Conservation (phyloP, 2,329 filamentous ascomycete species). For the Aspergillus sojae region DNA sequence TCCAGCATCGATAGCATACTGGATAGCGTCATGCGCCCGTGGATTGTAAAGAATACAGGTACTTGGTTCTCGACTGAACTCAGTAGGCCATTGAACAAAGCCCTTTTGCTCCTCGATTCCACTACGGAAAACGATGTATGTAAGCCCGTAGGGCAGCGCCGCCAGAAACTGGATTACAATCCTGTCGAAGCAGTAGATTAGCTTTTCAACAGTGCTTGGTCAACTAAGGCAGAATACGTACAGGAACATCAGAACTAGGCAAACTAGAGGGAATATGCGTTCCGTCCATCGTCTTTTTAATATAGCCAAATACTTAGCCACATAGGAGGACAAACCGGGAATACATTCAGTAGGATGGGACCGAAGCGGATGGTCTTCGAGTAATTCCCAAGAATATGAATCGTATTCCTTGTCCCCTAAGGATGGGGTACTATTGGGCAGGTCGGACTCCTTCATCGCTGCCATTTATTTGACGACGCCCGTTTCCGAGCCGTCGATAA, state of each 20-base stretch:
- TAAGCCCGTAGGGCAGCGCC: slow-evolving; percentile 21
- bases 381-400: slow-evolving; percentile 22
- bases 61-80: slow-evolving; percentile 14
- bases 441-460: neutral
- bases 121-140: slow-evolving; percentile 18
- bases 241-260: slow-evolving; percentile 29
- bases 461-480: slow-evolving; percentile 10
- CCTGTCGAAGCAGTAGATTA: slow-evolving; percentile 10
- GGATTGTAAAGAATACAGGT: slow-evolving; percentile 28
- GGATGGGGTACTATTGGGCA: slow-evolving; percentile 2
- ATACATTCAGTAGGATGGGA: slow-evolving; percentile 34
- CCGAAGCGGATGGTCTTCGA: slow-evolving; percentile 40
- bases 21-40: slow-evolving; percentile 23
- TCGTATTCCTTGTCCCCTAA: slow-evolving; percentile 17
- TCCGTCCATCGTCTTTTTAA: slow-evolving; percentile 25
- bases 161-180: slow-evolving; percentile 25
- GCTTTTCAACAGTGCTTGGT: neutral
- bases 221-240: slow-evolving; percentile 9
- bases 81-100: slow-evolving; percentile 18
- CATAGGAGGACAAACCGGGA: slow-evolving; percentile 26
- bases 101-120: slow-evolving; percentile 8
- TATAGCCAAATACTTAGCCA: slow-evolving; percentile 20
- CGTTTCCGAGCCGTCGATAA: neutral
- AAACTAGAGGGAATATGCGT: slow-evolving; percentile 24
- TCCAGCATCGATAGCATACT: slow-evolving; percentile 25